Base-by-base conservation (phyloP, 2,329 filamentous ascomycete genomes). In the Colletotrichum sp. region DNA sequence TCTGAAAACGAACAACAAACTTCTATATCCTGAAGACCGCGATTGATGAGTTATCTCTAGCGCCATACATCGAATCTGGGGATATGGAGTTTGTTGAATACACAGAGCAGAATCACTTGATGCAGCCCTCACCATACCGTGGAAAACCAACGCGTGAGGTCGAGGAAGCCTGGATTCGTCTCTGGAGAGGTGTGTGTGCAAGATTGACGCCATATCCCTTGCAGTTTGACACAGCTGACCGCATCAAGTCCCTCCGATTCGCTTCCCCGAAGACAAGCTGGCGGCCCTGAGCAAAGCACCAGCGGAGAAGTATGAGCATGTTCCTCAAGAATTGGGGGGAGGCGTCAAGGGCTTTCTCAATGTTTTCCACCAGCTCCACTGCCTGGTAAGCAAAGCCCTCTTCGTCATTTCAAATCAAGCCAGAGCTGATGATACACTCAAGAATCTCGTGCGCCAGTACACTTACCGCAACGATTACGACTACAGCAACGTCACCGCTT, bases 291-390 rank as follows among this genome's bases (percentile, higher is more conserved):
- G 62, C 8, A 68, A 68, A 27, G 12, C 38, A 1, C 24, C 66
- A 27, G 55, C 66, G 3, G 54, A 51, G 31, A 24, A 13, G 24
- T 69, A 71, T 21, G 64, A 69, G 36, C 67, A 69, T 13, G 64
- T 72, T 33, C 24, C 71, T 16, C 38, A 69, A 66, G 64, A 66
- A 13, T 12, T 62, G 16, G 65, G 73, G 4, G 67, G 71, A 6
- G 70, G 43, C 18, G 73, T 74, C 3, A 66, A 57, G 21, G 67
- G 59, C 5, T 74, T 76, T 33, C 34, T 73, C 15, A 63, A 76
- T 18, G 74, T 76, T 5, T 76, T 75, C 33, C 74, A 76, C 62
- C 69, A 76, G 47, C 72, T 76, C 8, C 74, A 76, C 36, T 76
- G 72, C 51, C 63, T 76, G 15, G 72, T 76, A 61, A 29, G 51